Conservation (phyloP, 148 eudicot species). For the Limonium bicolor region DNA sequence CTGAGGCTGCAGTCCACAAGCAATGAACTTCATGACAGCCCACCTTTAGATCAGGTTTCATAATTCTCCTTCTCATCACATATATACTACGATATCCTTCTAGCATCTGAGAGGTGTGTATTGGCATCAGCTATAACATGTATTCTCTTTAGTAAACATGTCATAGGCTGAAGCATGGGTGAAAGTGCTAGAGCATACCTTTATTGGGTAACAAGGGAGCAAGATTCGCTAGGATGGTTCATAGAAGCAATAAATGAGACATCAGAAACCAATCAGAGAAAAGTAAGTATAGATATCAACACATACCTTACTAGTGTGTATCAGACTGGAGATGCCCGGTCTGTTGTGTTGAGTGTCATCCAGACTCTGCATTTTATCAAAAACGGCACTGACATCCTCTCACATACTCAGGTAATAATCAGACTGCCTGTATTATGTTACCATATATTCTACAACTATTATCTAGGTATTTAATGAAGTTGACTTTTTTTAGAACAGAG, state of each 20-base stretch:
- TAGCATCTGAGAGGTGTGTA: too few relatives aligned
- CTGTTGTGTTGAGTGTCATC: slow-evolving; percentile 14
- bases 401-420: slow-evolving; percentile 15
- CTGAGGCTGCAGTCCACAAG: too few relatives aligned
- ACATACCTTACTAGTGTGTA: slow-evolving; percentile 21
- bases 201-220: slow-evolving; percentile 95
- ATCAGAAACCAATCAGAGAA: slow-evolving; percentile 8
- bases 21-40: too few relatives aligned
- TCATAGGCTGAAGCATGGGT: too few relatives aligned
- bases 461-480: too few relatives aligned
- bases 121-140: too few relatives aligned
- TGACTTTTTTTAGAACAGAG: too few relatives aligned
- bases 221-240: slow-evolving; percentile 32
- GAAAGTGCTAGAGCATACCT: slow-evolving; percentile 92
- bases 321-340: slow-evolving; percentile 23
- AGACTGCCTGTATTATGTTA: neutral
- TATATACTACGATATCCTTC: too few relatives aligned
- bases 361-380: slow-evolving; percentile 19
- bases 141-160: too few relatives aligned
- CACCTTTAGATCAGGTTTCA: too few relatives aligned
- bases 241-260: slow-evolving; percentile 20
- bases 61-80: too few relatives aligned
- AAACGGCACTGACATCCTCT: slow-evolving; percentile 21
- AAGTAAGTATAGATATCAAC: slow-evolving; percentile 27
- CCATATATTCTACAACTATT: too few relatives aligned